Evolutionary conservation across 75 land plant genomes (phyloP), one percentile per base, ranked within the genome.

Genomic region (Adiantum capillusveneris): DNA sequence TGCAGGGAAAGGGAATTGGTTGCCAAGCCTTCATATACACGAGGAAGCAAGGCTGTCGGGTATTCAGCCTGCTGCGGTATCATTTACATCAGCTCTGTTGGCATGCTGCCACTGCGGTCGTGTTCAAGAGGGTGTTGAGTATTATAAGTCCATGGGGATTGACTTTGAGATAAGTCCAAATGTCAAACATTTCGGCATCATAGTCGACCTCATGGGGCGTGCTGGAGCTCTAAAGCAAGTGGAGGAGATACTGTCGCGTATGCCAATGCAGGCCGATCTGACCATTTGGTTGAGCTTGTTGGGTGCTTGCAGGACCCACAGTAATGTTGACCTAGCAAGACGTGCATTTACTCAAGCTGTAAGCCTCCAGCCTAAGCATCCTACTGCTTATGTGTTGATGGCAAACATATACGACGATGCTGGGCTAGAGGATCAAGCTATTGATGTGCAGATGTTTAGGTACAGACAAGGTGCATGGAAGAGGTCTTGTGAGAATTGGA

Each of bases 261-360:
- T 13, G 0, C 27, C 57, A 25, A 71, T 81, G 17, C 63, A 73
- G 29, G 24, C 60, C 17, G 30, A 42, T 18, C 17, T 53, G 21
- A 79, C 76, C 27, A 44, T 67, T 2, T 83, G 86, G 86, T 65
- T 78, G 70, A 79, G 69, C 57, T 30, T 83, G 59, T 56, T 83
- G 49, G 73, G 79, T 56, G 69, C 82, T 0, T 76, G 79, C 57
- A 67, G 75, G 21, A 31, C 14, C 11, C 51, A 60, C 0, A 65
- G 44, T 26, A 65, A 83, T 28, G n/a, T 63, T 42, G 44, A 18
- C 0, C 31, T 71, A 11, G 85, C 78, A 24, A 14, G 71, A 14
- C 49, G 36, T 46, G 85, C 85, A 18, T 81, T 81, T 17, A 62
- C 73, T 26, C 60, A 68, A 29, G 61, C 70, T 31, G 22, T 79